Percentiles rank a stretch among this genome's conserved stretches.
Evolutionary conservation across 1,284 basidiomycete genomes (phyloP).

Genomic region (Trichosporon asahii): DNA sequence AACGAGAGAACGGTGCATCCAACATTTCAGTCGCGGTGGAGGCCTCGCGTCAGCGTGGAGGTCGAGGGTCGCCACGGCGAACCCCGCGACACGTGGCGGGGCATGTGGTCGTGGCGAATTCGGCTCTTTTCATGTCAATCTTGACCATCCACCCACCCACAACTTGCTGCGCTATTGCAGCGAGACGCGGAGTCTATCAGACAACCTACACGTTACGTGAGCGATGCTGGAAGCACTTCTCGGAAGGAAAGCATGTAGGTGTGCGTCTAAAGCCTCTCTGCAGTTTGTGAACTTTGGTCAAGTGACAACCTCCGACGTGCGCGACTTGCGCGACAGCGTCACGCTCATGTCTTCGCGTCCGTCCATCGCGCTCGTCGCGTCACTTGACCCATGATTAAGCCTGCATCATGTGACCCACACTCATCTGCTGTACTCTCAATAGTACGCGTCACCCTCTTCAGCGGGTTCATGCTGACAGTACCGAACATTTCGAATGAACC

Average conservation of each 20-base stretch:
- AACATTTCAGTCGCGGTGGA: not conserved
- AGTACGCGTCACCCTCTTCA: not conserved
- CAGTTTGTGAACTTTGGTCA: not conserved
- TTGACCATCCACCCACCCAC: too few species aligned
- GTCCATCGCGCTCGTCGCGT: not conserved
- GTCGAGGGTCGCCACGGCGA: not conserved
- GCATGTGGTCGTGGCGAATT: not conserved
- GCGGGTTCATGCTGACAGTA: not conserved
- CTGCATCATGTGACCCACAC: not conserved
- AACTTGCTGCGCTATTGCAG: too few species aligned
- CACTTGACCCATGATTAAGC: not conserved
- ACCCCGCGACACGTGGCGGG: not conserved
- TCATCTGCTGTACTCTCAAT: not conserved
- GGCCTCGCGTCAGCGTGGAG: constrained; percentile 5
- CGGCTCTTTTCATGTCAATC: not conserved
- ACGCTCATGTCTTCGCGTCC: not conserved
- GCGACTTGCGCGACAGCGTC: not conserved
- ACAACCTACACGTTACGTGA: not conserved
- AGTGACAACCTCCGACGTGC: not conserved
- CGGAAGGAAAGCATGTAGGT: not conserved
- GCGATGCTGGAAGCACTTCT: not conserved
- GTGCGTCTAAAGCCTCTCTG: too few species aligned
- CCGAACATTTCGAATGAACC: not conserved
- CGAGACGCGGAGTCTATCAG: too few species aligned
- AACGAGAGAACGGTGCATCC: not conserved